Percentiles rank a stretch among this genome's conserved stretches.
These are phyloP conservation scores for Magnusiomyces suaveolens DNA, from an alignment of 1,139 yeast species.

Conservation along the genomic window DNA sequence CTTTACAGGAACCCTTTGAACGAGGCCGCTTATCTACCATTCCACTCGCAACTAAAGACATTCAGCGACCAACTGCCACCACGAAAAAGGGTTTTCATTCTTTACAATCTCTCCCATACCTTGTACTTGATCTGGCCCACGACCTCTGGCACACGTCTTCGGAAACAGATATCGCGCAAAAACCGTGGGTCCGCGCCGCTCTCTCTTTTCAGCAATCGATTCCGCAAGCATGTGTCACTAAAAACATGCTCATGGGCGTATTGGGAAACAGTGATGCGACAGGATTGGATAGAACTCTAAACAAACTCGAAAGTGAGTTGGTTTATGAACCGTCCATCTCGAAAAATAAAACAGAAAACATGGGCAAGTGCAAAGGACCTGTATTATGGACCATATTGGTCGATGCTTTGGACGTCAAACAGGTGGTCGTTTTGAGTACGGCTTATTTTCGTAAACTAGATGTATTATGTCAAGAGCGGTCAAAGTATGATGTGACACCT, in stretches of 20 bases:
- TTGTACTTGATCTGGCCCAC: not conserved
- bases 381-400: not conserved
- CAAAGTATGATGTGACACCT: not conserved
- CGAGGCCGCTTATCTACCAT: too few relatives aligned
- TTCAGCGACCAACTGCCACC: too few relatives aligned
- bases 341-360: too few relatives aligned
- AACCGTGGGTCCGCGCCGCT: not conserved
- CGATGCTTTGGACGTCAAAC: conserved; percentile 3
- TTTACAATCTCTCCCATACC: not conserved
- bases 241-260: conserved; percentile 1
- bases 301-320: not conserved
- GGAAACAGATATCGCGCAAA: not conserved
- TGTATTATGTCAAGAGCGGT: not conserved
- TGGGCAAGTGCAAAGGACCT: not conserved
- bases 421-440: not conserved
- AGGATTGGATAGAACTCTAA: not conserved
- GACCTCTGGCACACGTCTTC: not conserved
- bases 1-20: not conserved
- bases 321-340: too few relatives aligned
- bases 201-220: not conserved
- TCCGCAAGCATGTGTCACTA: not conserved
- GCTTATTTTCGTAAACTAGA: not conserved
- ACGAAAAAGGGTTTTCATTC: not conserved
- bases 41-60: not conserved
- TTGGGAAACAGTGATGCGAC: not conserved